Evolutionary conservation across 225 moss, liverwort and hornwort species (phyloP).

Genomic region (Pseudoscleropodium purum): DNA sequence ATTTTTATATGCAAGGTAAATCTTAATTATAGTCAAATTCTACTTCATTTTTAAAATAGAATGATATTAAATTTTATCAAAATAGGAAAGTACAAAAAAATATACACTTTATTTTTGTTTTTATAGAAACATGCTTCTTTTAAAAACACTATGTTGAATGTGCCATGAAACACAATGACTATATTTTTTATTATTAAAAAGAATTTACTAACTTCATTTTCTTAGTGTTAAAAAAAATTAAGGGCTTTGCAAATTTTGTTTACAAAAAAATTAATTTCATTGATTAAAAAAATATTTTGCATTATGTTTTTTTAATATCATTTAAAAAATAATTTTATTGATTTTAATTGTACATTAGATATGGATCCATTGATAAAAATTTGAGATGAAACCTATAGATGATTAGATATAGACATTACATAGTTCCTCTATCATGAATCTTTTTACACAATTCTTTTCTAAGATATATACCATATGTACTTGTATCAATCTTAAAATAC

Average conservation of each 20-base stretch:
- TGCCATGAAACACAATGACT: not conserved
- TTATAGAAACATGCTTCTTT: not conserved
- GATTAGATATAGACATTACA: not conserved
- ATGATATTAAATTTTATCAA: not conserved
- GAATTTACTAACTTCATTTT: not conserved
- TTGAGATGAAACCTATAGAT: not conserved
- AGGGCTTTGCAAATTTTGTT: not conserved
- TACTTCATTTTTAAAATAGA: too few species aligned
- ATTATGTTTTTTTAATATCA: too few species aligned
- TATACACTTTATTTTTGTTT: not conserved
- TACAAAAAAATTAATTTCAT: too few species aligned
- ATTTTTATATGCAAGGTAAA: not conserved
- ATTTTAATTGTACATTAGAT: not conserved
- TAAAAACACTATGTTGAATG: not conserved
- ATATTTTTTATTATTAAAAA: not conserved
- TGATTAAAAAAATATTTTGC: not conserved
- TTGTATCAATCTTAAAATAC: not conserved
- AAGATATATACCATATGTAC: not conserved
- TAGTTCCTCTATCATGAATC: not conserved
- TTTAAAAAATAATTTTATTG: not conserved
- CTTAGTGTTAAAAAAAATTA: too few species aligned
- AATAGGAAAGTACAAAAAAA: not conserved
- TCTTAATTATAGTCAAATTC: too few species aligned
- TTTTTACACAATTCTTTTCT: not conserved
- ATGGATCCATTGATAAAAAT: not conserved